Conservation (phyloP, 164 flowering plant species). For the Warburgia ugandensis region DNA sequence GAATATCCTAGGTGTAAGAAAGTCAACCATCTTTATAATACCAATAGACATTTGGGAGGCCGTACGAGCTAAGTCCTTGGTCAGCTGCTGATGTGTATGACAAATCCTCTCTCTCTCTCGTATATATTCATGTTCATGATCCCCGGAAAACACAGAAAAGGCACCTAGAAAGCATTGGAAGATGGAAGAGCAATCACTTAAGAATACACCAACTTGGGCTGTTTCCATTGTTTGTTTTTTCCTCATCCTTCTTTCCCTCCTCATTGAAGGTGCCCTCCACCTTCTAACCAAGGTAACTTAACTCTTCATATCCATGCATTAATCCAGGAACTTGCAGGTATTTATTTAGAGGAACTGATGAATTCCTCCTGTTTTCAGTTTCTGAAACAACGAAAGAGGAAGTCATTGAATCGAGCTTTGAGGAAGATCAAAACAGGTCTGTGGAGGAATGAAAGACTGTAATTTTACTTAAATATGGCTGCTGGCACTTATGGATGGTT, state of each 20-base stretch:
- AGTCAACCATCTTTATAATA: too few species aligned
- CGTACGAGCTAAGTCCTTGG: too few species aligned
- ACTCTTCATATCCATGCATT: too few species aligned
- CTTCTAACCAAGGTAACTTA: slow-evolving; percentile 33
- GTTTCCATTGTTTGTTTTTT: slow-evolving; percentile 44
- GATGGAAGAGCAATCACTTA: slow-evolving; percentile 19
- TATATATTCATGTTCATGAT: too few species aligned
- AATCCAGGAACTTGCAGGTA: too few species aligned
- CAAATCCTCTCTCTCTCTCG: too few species aligned
- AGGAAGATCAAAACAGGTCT: slow-evolving; percentile 58
- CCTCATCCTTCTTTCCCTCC: slow-evolving; percentile 30
- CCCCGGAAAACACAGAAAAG: too few species aligned
- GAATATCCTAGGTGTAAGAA: too few species aligned
- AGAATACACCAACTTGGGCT: slow-evolving; percentile 62
- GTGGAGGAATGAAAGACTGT: not conserved
- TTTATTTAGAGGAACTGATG: too few species aligned
- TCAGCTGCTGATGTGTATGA: too few species aligned
- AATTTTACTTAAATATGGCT: too few species aligned
- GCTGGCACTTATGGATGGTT: not conserved
- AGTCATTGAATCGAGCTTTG: slow-evolving; percentile 47
- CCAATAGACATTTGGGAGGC: too few species aligned
- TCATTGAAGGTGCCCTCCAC: slow-evolving; percentile 42
- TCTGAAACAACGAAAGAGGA: slow-evolving; percentile 26
- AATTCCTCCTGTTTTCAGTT: slow-evolving; percentile 4
- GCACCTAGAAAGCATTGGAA: not conserved